A percentile compares a stretch with the other conserved stretches of the same genome.
phyloP scores from a whole-genome alignment of 176 grass and related monocot genomes.

The Hordeum marinum region DNA sequence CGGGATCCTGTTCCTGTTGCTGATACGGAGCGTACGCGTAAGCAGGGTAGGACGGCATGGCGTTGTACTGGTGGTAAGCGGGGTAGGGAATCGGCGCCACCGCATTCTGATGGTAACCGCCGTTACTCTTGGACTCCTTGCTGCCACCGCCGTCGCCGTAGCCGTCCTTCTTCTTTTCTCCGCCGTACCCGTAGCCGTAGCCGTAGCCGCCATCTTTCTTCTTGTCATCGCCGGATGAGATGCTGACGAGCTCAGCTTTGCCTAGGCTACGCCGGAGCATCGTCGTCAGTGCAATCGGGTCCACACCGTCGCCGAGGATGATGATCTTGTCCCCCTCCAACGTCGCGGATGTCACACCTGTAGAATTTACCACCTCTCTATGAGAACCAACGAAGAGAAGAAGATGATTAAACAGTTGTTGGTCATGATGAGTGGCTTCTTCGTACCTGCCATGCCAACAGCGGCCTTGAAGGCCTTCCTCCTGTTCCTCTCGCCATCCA shows the following conservation, averaged over 20 bases:
- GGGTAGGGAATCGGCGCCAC: not conserved
- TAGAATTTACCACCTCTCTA: not conserved
- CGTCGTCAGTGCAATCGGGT: conserved; percentile 51
- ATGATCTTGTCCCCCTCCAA: conserved; percentile 58
- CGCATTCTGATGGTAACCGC: not conserved
- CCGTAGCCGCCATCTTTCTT: conserved; percentile 31
- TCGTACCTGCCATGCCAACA: conserved; percentile 55
- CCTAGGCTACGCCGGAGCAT: conserved; percentile 47
- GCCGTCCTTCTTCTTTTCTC: conserved; percentile 32
- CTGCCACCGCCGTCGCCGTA: conserved; percentile 10
- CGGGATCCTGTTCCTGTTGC: not conserved
- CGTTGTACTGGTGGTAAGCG: conserved; percentile 41
- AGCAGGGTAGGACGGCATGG: conserved; percentile 28
- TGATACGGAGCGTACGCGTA: conserved; percentile 23
- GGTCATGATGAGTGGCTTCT: too few relatives aligned
- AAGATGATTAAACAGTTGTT: not conserved
- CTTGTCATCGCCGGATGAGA: conserved; percentile 47
- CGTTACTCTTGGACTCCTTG: conserved; percentile 1
- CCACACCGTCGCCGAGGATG: conserved; percentile 42
- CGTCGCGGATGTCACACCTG: conserved; percentile 59
- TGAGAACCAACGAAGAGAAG: not conserved
- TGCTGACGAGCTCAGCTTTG: conserved; percentile 48
- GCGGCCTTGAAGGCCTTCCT: conserved; percentile 76
- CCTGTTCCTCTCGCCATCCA: conserved; percentile 53
- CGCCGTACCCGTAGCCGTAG: conserved; percentile 14